Base-by-base conservation (phyloP, 306 rosid genomes). In the Medicago arabica region DNA sequence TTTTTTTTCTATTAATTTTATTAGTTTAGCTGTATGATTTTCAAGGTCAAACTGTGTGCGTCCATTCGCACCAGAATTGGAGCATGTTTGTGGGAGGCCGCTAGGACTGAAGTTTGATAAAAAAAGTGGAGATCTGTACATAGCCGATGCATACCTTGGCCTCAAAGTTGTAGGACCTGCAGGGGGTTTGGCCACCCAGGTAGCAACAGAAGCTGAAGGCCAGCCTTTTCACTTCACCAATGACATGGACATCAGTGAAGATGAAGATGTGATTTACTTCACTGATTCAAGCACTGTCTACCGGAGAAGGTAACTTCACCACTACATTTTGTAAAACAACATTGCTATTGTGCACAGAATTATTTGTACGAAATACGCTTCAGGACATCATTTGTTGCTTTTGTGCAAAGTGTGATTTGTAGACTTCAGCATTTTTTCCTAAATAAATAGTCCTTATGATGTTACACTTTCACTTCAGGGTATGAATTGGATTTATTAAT, bases 81-180 rank as follows among this genome's bases (percentile, higher is more conserved):
- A 95, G 87, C 97, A 92, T 67, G 67, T 89, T 40, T 95, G 98
- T 77, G 98, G 97, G 79, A 87, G 97, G 74, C 98, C 97, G 28
- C 81, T 95, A 71, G 98, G 97, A 50, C 79, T 92, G 17, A 86
- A 78, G 54, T 95, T 92, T 50, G 91, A 90, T 36, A 86, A 85
- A 89, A 87, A 86, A 81, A 95, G 70, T 34, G 96, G 96, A 74
- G 93, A 95, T 72, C 85, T 95, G 17, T 95, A 90, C 55, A 87
- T 90, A 25, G 98, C 98, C 4, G 98, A 95, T 81, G 95, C 97
- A 63, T 95, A 95, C 78, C 80, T 90, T 0, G 98, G 98, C 79
- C 92, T 95, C 67, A 87, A 86, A 74, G 92, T 90, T 6, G 97
- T 89, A 53, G 97, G 98, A 38, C 89, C 96, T 18, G 36, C 72